These are phyloP conservation scores for Eutrema yunnanense DNA, from an alignment of 345 rosid species.

Conservation along the genomic window DNA sequence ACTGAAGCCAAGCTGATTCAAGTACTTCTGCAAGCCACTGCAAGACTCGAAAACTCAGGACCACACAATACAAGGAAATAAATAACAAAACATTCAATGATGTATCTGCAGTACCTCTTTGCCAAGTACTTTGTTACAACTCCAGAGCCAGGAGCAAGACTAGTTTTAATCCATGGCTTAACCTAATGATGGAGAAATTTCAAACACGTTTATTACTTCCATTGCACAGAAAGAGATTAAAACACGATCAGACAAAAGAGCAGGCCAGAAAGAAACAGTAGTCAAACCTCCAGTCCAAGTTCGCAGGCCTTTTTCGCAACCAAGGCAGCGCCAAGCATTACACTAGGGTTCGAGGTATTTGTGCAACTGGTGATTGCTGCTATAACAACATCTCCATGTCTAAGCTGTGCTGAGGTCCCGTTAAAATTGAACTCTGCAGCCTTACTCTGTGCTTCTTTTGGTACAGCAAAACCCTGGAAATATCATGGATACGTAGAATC, in stretches of 20 bases:
- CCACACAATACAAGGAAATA: background rate
- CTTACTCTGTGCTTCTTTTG: slow-evolving; percentile 72
- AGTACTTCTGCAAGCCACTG: slow-evolving; percentile 78
- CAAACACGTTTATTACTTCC: background rate
- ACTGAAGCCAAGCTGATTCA: slow-evolving; percentile 76
- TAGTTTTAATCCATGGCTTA: slow-evolving; percentile 85
- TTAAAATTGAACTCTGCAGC: slow-evolving; percentile 60
- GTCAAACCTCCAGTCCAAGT: slow-evolving; percentile 68
- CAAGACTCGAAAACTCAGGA: slow-evolving; percentile 11
- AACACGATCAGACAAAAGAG: background rate
- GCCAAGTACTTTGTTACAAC: slow-evolving; percentile 85
- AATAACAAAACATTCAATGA: slow-evolving; percentile 5
- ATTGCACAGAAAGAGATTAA: background rate
- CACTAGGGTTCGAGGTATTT: slow-evolving; percentile 94
- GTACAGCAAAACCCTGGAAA: slow-evolving; percentile 71
- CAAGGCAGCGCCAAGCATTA: slow-evolving; percentile 95
- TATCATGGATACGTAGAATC: background rate
- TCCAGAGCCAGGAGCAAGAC: slow-evolving; percentile 97
- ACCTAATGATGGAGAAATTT: slow-evolving; percentile 40
- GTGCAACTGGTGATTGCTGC: slow-evolving; percentile 99
- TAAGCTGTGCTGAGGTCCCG: slow-evolving; percentile 63
- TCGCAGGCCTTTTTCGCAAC: slow-evolving; percentile 95
- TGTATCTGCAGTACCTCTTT: slow-evolving; percentile 45
- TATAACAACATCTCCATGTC: slow-evolving; percentile 87
- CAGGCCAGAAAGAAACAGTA: slow-evolving; percentile 5